A percentile compares a stretch with the other conserved stretches of the same genome.
Evolutionary conservation across 768 basidiomycete species (phyloP).

Genomic region (Pulveroboletus sp.): DNA sequence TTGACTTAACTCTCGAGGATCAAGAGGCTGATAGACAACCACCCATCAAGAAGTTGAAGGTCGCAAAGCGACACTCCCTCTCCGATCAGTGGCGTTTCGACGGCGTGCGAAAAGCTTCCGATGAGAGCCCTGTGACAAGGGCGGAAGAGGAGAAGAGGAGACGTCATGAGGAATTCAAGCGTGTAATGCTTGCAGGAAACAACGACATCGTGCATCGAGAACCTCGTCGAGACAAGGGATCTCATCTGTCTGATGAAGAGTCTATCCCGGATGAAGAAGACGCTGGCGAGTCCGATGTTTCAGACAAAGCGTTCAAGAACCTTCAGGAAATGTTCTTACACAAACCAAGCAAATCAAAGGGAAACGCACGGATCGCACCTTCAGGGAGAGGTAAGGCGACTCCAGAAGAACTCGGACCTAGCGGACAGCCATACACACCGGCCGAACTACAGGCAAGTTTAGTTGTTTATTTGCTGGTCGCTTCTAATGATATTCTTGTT

Average conservation of each 20-base stretch:
- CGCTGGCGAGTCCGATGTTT: slow-evolving; percentile 36
- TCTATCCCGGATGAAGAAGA: slow-evolving; percentile 24
- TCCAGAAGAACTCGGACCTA: slow-evolving; percentile 52
- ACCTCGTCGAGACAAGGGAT: slow-evolving; percentile 7
- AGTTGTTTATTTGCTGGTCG: neutral
- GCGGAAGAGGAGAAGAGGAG: slow-evolving; percentile 47
- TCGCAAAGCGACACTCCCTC: slow-evolving; percentile 13
- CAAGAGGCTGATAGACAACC: slow-evolving; percentile 25
- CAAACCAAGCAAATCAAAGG: slow-evolving; percentile 33
- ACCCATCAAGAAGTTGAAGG: slow-evolving; percentile 30
- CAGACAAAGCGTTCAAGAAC: slow-evolving; percentile 44
- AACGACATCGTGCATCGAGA: slow-evolving; percentile 31
- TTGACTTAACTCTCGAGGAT: slow-evolving; percentile 54
- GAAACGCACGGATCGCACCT: slow-evolving; percentile 31
- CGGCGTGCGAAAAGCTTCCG: slow-evolving; percentile 13
- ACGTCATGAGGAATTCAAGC: slow-evolving; percentile 46
- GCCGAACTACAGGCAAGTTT: slow-evolving; percentile 61
- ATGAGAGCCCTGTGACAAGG: neutral
- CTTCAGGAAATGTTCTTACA: slow-evolving; percentile 46
- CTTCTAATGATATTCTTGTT: neutral
- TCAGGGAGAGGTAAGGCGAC: slow-evolving; percentile 32
- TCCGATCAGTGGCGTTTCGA: slow-evolving; percentile 47
- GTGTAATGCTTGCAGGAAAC: slow-evolving; percentile 48
- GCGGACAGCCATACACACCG: slow-evolving; percentile 70
- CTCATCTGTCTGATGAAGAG: slow-evolving; percentile 22